Evolutionary conservation across 2,329 filamentous ascomycete species (phyloP).

Genomic region (Aureobasidium sp.): DNA sequence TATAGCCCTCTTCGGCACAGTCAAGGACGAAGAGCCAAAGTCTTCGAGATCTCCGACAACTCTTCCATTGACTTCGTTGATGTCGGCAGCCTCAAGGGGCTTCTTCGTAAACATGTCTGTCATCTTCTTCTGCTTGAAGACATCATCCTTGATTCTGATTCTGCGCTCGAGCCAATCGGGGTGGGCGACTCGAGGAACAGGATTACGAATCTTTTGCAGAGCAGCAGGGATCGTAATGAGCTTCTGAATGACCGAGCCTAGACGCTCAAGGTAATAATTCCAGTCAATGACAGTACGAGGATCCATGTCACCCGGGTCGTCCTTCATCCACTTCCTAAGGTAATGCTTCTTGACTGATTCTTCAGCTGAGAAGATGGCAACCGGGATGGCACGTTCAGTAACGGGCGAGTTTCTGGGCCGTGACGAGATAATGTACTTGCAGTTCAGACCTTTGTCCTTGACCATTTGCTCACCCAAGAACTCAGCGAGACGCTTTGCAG

Average conservation of each 20-base stretch:
- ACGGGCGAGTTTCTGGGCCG: constrained; percentile 82
- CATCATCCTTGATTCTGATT: constrained; percentile 93
- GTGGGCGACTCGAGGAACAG: constrained; percentile 85
- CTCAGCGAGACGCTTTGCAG: constrained; percentile 86
- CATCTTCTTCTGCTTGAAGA: constrained; percentile 97
- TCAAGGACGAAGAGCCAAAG: constrained; percentile 31
- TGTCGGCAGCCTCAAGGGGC: constrained; percentile 65
- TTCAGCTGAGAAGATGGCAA: constrained; percentile 95
- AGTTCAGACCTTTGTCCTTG: constrained; percentile 98
- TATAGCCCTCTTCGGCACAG: constrained; percentile 41
- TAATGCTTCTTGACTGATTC: constrained; percentile 81
- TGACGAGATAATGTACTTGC: constrained; percentile 97
- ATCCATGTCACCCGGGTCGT: constrained; percentile 86
- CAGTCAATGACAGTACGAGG: constrained; percentile 87
- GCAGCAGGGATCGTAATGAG: constrained; percentile 97
- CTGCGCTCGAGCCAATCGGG: constrained; percentile 94
- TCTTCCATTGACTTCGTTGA: constrained; percentile 54
- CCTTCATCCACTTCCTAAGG: constrained; percentile 89
- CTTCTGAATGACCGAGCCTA: constrained; percentile 97
- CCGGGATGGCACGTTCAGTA: constrained; percentile 87
- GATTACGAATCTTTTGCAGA: constrained; percentile 88
- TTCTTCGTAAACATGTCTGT: constrained; percentile 79
- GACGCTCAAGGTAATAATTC: constrained; percentile 92
- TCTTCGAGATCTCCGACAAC: constrained; percentile 51
- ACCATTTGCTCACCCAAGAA: constrained; percentile 98